Conservation (phyloP, 352 stramenopile species). For the Elongisporangium senticosum region DNA sequence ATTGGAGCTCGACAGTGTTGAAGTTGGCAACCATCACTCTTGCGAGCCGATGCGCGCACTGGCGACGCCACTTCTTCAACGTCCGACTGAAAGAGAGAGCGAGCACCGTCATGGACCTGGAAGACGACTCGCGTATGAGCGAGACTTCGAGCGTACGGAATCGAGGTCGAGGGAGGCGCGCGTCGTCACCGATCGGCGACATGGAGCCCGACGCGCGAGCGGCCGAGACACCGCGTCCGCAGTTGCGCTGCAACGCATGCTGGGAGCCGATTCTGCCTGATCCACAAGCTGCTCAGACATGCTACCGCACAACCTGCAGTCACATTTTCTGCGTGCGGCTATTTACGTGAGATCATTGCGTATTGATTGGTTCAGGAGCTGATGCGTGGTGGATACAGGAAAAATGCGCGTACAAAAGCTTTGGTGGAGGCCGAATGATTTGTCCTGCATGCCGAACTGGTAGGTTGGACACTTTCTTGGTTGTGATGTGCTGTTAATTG, state of each 20-base stretch:
- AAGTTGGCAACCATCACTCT: conserved; percentile 44
- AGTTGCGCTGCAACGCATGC: conserved; percentile 71
- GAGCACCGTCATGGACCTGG: conserved; percentile 18
- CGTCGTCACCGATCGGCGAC: conserved; percentile 30
- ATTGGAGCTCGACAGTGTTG: conserved; percentile 15
- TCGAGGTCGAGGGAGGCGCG: conserved; percentile 22
- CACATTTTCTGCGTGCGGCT: conserved; percentile 61
- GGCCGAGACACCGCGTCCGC: conserved; percentile 17
- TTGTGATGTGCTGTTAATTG: neutral
- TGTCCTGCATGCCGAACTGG: conserved; percentile 55
- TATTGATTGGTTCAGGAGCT: neutral
- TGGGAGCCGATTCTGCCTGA: conserved; percentile 66
- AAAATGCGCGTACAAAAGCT: conserved; percentile 85
- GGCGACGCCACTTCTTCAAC: neutral
- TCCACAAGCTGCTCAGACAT: conserved; percentile 62
- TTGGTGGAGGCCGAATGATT: conserved; percentile 51
- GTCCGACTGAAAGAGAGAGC: neutral
- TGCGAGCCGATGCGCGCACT: conserved; percentile 3
- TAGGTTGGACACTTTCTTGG: conserved; percentile 9
- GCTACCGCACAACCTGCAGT: conserved; percentile 70
- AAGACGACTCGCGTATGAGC: conserved; percentile 64
- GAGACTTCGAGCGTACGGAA: conserved; percentile 64
- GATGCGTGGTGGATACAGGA: conserved; percentile 27
- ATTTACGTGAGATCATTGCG: neutral
- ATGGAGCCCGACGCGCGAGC: conserved; percentile 34